Base-by-base conservation (phyloP, 2,329 filamentous ascomycete species). In the Conoideocrella luteorostrata region DNA sequence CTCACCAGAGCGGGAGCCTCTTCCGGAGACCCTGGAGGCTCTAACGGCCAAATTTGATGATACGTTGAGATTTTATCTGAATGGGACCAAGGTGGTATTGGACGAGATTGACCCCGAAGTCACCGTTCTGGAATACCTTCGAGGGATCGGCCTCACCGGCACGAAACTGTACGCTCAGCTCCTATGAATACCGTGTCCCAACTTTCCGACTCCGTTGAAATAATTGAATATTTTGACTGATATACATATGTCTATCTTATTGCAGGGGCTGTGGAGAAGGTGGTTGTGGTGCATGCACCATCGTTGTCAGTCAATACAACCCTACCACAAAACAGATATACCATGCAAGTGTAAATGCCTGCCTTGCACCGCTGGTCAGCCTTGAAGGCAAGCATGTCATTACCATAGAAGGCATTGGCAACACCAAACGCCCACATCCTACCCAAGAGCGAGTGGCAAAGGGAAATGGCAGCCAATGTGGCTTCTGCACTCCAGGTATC, bases 381-480 rank as follows among this genome's bases (percentile, higher is more conserved):
- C 78, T 97, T 34, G 93, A 97, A 62, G 93, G 93, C 35, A 98
- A 98, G 63, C 93, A 98, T 75, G 88, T 97, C 58, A 90, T 98
- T 60, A 98, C 93, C 3, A 84, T 98, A 32, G 93, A 98, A 66
- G 93, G 93, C 6, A 96, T 98, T 56, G 93, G 93, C 10, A 87
- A 85, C 61, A 82, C 87, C 22, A 84, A 93, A 62, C 80, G 75
- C 33, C 93, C 93, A 5, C 93, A 98, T 68, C 87, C 91, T 2
- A 74, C 84, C 4, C 93, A 97, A 62, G 89, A 97, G 68, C 78
- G 93, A 38, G 86, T 98, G 55, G 91, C 93, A 15, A 86, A 86
- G 65, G 80, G 85, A 24, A 93, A 95, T 67, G 93, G 93, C 39
- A 95, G 88, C 54, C 91, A 98, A 63, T 98, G 77, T 47, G 77